Evolutionary conservation across 495 filamentous ascomycete genomes (phyloP).

Genomic region (Tuber melanosporum): DNA sequence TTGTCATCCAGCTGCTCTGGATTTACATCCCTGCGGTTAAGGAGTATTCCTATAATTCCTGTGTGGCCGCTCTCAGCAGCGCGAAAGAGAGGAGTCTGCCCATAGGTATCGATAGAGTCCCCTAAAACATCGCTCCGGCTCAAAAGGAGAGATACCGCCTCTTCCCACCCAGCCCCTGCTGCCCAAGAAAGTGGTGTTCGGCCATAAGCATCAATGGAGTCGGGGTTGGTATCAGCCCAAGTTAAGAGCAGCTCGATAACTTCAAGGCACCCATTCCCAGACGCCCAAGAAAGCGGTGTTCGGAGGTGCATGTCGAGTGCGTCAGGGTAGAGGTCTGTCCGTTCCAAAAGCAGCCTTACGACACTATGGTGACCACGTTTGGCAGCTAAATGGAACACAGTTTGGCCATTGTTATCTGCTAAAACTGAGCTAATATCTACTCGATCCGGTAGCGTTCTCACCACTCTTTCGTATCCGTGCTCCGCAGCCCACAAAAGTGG

Average conservation of each 20-base stretch:
- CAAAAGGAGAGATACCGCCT: constrained; percentile 37
- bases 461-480: constrained; percentile 27
- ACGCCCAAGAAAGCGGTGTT: constrained; percentile 31
- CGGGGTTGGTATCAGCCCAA: constrained; percentile 13
- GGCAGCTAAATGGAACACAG: constrained; percentile 9
- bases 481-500: constrained; percentile 23
- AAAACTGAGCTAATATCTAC: constrained; percentile 16
- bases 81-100: constrained; percentile 26
- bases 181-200: constrained; percentile 34
- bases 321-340: constrained; percentile 8
- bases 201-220: constrained; percentile 16
- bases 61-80: constrained; percentile 28
- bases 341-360: constrained; percentile 27
- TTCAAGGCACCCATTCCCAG: constrained; percentile 17
- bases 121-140: constrained; percentile 8
- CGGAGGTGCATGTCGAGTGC: constrained; percentile 9
- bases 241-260: constrained; percentile 31
- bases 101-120: constrained; percentile 17
- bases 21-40: constrained; percentile 10
- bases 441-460: constrained; percentile 32
- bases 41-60: constrained; percentile 19
- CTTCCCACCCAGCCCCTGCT: constrained; percentile 23
- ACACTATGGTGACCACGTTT: constrained; percentile 21
- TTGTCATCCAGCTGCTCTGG: constrained; percentile 14
- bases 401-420: constrained; percentile 8